These are phyloP conservation scores for Salix udensis DNA, from an alignment of 345 rosid species.

Conservation along the genomic window DNA sequence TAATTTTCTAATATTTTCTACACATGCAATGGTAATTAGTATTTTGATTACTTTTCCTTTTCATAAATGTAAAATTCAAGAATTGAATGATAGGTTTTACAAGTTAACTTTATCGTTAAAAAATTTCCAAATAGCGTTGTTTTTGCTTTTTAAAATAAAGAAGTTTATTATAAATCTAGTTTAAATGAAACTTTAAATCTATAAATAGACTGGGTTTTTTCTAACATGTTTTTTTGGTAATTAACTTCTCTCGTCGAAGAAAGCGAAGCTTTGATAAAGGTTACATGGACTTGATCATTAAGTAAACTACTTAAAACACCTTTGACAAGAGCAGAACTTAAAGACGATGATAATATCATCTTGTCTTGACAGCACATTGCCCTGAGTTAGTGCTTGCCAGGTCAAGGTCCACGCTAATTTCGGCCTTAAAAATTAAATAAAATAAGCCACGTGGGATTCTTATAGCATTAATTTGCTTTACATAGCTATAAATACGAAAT, in stretches of 20 bases:
- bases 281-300: not conserved
- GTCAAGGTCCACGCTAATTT: not conserved
- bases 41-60: no score
- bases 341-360: not conserved
- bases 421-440: not conserved
- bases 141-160: no score
- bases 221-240: not conserved
- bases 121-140: no score
- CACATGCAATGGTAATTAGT: no score
- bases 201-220: no score
- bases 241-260: not conserved
- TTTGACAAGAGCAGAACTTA: not conserved
- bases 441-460: not conserved
- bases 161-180: no score
- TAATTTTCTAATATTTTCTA: no score
- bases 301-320: not conserved
- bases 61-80: no score
- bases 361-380: not conserved
- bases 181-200: no score
- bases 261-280: not conserved
- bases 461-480: not conserved
- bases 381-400: not conserved
- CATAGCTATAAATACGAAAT: not conserved
- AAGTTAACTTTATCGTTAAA: no score
- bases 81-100: no score